Percentiles rank a stretch among this genome's conserved stretches.
Conservation (phyloP, 2,329 filamentous ascomycete species). For the Clonostachys rosea region DNA sequence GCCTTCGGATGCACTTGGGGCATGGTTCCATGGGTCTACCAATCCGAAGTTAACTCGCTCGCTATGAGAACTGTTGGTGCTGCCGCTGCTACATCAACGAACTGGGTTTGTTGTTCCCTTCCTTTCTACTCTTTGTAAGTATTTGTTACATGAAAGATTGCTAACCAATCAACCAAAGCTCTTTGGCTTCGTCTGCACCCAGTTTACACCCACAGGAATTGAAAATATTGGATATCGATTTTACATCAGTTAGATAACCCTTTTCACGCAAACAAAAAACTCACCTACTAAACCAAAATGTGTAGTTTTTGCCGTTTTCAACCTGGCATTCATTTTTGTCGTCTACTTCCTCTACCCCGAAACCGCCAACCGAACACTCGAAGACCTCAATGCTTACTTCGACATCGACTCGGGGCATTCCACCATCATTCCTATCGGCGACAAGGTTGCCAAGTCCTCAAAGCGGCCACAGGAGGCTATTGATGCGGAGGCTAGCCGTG, state of each 20-base stretch:
- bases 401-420: slow-evolving; percentile 9
- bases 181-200: slow-evolving; percentile 24
- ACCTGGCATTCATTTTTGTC: slow-evolving; percentile 30
- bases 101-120: slow-evolving; percentile 37
- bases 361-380: slow-evolving; percentile 40
- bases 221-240: slow-evolving; percentile 48
- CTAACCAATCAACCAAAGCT: slow-evolving; percentile 1
- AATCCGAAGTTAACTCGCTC: slow-evolving; percentile 5
- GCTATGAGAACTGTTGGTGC: slow-evolving; percentile 4
- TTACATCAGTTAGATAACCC: slow-evolving; percentile 9
- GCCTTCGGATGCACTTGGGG: slow-evolving; percentile 2
- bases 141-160: not conserved
- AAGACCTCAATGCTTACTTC: slow-evolving; percentile 51
- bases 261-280: too few relatives aligned
- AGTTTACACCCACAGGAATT: slow-evolving; percentile 60
- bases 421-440: slow-evolving; percentile 36
- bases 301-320: slow-evolving; percentile 33
- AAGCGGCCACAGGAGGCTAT: slow-evolving; percentile 41
- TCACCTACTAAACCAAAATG: not conserved
- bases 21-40: slow-evolving; percentile 2
- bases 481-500: slow-evolving; percentile 16
- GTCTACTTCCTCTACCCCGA: slow-evolving; percentile 39
- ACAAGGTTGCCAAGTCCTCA: slow-evolving; percentile 38
- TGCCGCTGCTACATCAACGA: slow-evolving; percentile 3
- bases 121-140: slow-evolving; percentile 48